A percentile compares a stretch with the other conserved stretches of the same genome.
phyloP scores from a whole-genome alignment of 768 basidiomycete genomes.

The Pholiota microspora region DNA sequence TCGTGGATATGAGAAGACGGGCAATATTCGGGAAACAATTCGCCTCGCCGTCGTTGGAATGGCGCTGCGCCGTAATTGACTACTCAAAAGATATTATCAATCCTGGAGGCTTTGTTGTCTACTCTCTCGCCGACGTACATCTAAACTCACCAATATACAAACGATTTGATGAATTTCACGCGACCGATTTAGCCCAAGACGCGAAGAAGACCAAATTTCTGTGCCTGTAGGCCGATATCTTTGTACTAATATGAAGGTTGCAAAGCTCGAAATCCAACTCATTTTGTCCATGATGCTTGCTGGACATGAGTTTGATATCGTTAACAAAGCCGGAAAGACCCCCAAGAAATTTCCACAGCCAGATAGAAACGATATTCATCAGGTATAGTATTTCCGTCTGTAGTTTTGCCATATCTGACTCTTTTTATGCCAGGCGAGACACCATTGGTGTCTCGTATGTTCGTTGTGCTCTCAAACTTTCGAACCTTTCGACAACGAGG shows the following conservation, averaged over 20 bases:
- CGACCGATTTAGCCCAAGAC: conserved; percentile 28
- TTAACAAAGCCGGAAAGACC: conserved; percentile 28
- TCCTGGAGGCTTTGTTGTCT: conserved; percentile 36
- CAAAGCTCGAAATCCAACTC: conserved; percentile 37
- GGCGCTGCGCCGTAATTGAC: conserved; percentile 34
- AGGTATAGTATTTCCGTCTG: conserved; percentile 18
- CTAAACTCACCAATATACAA: conserved; percentile 34
- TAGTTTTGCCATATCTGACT: background rate
- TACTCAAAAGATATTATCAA: conserved; percentile 27
- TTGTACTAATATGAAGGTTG: conserved; percentile 35
- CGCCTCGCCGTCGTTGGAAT: conserved; percentile 29
- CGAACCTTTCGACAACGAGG: too few relatives aligned
- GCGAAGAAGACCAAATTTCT: conserved; percentile 31
- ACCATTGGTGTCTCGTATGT: too few relatives aligned
- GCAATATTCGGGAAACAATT: conserved; percentile 38
- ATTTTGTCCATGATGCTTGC: conserved; percentile 31
- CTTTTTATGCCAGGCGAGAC: background rate
- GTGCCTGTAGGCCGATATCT: conserved; percentile 32
- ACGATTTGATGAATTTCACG: conserved; percentile 35
- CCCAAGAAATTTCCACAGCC: conserved; percentile 22
- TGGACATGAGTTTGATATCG: conserved; percentile 30
- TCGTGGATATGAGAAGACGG: conserved; percentile 27
- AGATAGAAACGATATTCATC: conserved; percentile 32
- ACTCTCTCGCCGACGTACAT: conserved; percentile 32
- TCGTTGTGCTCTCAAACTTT: too few relatives aligned